phyloP scores from a whole-genome alignment of 768 basidiomycete genomes.

The Termitomyces heimii region DNA sequence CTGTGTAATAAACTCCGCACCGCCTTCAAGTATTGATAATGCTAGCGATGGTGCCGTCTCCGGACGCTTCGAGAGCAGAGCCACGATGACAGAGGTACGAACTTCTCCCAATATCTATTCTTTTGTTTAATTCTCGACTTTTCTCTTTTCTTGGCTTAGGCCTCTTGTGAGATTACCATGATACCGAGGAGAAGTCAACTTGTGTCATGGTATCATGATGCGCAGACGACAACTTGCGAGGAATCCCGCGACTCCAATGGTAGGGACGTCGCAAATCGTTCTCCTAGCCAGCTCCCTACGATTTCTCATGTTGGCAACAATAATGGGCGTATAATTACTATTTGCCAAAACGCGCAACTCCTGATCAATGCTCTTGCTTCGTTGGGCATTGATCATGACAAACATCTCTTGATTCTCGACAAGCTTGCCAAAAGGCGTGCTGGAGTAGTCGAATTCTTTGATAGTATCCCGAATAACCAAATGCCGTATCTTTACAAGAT shows the following conservation, averaged over 20 bases:
- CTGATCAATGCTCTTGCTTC: neutral
- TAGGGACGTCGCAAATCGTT: neutral
- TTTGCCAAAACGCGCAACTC: neutral
- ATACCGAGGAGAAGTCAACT: neutral
- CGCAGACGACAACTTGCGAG: neutral
- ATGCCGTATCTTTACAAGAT: neutral
- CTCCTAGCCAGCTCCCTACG: neutral
- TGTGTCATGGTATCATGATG: neutral
- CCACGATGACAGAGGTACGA: neutral
- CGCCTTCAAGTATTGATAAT: neutral
- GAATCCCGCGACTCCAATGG: neutral
- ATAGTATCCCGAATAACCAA: neutral
- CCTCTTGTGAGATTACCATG: neutral
- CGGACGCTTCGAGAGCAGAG: no score
- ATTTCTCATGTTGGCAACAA: neutral
- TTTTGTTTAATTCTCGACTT: neutral
- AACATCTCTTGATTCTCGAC: neutral
- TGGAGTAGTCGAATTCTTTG: neutral
- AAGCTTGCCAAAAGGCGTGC: neutral
- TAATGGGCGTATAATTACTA: neutral
- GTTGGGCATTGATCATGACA: neutral
- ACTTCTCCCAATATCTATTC: neutral
- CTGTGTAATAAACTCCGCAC: no score
- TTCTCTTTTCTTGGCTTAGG: neutral
- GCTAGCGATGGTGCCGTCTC: no score